Evolutionary conservation across 108 stramenopile species (phyloP).

Genomic region (Stephanodiscus minutulus): DNA sequence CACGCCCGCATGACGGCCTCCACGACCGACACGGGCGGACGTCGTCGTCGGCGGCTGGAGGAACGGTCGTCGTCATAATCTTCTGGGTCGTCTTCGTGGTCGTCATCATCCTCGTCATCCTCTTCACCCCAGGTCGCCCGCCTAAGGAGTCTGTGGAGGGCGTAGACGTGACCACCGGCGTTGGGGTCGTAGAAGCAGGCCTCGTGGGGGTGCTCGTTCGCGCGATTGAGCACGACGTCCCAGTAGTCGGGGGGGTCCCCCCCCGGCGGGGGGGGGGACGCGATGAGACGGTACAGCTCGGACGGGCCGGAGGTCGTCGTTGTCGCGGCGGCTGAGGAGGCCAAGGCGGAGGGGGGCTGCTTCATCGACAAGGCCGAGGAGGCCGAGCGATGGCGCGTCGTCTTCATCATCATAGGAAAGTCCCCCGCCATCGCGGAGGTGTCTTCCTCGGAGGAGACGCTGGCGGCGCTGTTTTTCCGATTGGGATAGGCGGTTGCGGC

Average conservation of each 20-base stretch:
- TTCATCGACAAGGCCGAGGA: neutral
- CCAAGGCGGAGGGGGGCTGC: neutral
- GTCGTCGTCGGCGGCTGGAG: constrained; percentile 5
- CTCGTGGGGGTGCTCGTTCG: constrained; percentile 30
- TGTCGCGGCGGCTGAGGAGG: neutral
- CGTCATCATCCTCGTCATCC: neutral
- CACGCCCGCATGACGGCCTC: constrained; percentile 61
- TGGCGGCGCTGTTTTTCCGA: neutral
- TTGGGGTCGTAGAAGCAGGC: constrained; percentile 40
- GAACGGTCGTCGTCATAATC: neutral
- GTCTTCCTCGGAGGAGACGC: neutral
- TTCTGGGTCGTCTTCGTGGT: neutral
- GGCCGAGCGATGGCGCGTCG: too few relatives aligned
- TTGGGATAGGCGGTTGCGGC: neutral
- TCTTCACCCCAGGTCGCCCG: constrained; percentile 5
- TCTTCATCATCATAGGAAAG: too few relatives aligned
- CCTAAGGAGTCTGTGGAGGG: constrained; percentile 31
- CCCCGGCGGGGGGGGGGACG: constrained; percentile 14
- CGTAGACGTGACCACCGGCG: constrained; percentile 43
- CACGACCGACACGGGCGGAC: constrained; percentile 65
- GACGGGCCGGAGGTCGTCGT: constrained; percentile 24
- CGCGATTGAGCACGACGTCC: constrained; percentile 25
- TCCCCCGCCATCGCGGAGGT: too few relatives aligned
- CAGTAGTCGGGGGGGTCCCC: constrained; percentile 9
- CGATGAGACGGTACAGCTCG: constrained; percentile 33